These are phyloP conservation scores for Colletotrichum simmondsii DNA, from an alignment of 2,329 filamentous ascomycete species.

Conservation along the genomic window DNA sequence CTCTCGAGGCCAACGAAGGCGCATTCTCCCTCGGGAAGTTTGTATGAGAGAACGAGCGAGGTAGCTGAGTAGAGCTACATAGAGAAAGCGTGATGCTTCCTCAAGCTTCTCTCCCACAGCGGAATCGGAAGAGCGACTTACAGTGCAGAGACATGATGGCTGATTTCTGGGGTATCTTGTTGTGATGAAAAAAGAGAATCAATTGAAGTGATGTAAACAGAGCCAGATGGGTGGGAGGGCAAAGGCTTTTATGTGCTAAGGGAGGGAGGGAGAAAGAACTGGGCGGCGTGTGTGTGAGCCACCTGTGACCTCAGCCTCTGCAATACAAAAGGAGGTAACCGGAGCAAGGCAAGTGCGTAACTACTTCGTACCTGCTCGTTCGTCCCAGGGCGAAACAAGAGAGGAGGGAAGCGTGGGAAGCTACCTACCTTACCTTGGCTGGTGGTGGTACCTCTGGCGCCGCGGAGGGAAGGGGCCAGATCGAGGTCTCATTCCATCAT, in stretches of 20 bases:
- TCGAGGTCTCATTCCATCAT: conserved; percentile 34
- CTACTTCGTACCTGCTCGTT: background rate
- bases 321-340: conserved; percentile 16
- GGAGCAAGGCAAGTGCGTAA: conserved; percentile 19
- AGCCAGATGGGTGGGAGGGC: conserved; percentile 19
- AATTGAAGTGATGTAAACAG: conserved; percentile 19
- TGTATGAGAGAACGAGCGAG: too few species aligned
- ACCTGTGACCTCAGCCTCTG: conserved; percentile 32
- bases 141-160: conserved; percentile 70
- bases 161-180: conserved; percentile 32
- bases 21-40: background rate
- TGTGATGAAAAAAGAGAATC: conserved; percentile 17
- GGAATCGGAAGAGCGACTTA: conserved; percentile 46
- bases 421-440: conserved; percentile 18
- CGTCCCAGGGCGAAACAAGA: conserved; percentile 25
- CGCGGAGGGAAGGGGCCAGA: conserved; percentile 4
- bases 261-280: background rate
- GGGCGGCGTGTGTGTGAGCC: conserved; percentile 15
- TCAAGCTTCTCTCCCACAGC: background rate
- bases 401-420: background rate
- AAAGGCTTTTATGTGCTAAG: conserved; percentile 32
- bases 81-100: background rate
- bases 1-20: background rate
- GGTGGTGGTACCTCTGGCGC: background rate
- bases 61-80: background rate